phyloP scores from a whole-genome alignment of 306 rosid species.

The Trifolium pratense region DNA sequence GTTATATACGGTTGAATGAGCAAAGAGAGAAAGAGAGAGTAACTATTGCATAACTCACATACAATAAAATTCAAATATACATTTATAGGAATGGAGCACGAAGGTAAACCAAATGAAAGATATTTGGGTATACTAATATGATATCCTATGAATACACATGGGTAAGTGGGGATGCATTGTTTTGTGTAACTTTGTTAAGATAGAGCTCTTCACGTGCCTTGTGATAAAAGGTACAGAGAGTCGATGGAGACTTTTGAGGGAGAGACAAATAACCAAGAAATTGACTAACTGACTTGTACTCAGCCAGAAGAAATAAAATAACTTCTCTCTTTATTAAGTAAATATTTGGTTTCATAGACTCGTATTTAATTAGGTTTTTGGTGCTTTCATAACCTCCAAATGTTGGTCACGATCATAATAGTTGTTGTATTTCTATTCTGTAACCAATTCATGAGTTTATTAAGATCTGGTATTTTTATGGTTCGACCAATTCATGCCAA shows the following conservation, averaged over 20 bases:
- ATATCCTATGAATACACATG: background rate
- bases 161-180: slow-evolving; percentile 31
- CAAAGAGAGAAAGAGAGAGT: too few species aligned
- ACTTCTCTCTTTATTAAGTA: background rate
- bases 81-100: background rate
- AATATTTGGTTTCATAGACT: background rate
- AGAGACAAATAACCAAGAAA: too few species aligned
- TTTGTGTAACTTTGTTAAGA: slow-evolving; percentile 24
- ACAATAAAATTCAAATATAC: background rate
- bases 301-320: slow-evolving; percentile 12
- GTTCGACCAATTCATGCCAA: slow-evolving; percentile 15
- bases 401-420: slow-evolving; percentile 32
- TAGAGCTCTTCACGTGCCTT: slow-evolving; percentile 58
- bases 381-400: slow-evolving; percentile 32
- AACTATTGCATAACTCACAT: background rate
- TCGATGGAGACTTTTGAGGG: slow-evolving; percentile 40
- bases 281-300: slow-evolving; percentile 39
- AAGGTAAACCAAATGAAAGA: background rate
- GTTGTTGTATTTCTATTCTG: background rate
- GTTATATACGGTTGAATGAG: too few species aligned
- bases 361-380: slow-evolving; percentile 25
- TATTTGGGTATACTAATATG: background rate
- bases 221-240: slow-evolving; percentile 43
- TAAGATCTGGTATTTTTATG: background rate
- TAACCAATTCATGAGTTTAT: slow-evolving; percentile 13